These are phyloP conservation scores for Penicillium sp. DNA, from an alignment of 2,329 filamentous ascomycete species.

Conservation along the genomic window DNA sequence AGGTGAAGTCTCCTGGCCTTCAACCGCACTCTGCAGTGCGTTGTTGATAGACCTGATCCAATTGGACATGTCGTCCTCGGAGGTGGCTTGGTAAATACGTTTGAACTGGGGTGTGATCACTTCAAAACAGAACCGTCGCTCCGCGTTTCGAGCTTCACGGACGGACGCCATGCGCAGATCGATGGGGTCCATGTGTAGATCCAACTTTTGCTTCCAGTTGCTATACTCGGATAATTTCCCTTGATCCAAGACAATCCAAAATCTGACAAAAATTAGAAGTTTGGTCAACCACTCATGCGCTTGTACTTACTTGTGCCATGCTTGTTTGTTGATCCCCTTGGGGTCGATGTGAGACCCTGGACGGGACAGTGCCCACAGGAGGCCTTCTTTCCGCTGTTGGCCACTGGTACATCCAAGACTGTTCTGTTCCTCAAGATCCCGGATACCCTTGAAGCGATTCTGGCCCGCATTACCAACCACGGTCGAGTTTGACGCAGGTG, in stretches of 20 bases:
- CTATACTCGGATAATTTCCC: conserved; percentile 97
- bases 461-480: conserved; percentile 34
- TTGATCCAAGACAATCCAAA: conserved; percentile 97
- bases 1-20: conserved; percentile 63
- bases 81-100: conserved; percentile 94
- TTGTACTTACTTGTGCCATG: conserved; percentile 87
- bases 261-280: conserved; percentile 53
- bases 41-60: conserved; percentile 98
- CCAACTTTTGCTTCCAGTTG: conserved; percentile 97
- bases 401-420: conserved; percentile 52
- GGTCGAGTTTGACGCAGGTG: conserved; percentile 22
- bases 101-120: conserved; percentile 97
- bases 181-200: conserved; percentile 96
- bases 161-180: conserved; percentile 96
- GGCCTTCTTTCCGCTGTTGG: conserved; percentile 82
- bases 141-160: conserved; percentile 88
- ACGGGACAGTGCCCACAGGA: conserved; percentile 90
- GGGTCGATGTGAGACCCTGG: conserved; percentile 94
- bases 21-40: conserved; percentile 90
- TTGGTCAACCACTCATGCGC: not conserved
- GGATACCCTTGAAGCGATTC: conserved; percentile 80
- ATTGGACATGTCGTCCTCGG: conserved; percentile 94
- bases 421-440: conserved; percentile 85
- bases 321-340: conserved; percentile 91
- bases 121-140: conserved; percentile 95